Conservation (phyloP, 1,284 basidiomycete species). For the Moesziomyces sp. region DNA sequence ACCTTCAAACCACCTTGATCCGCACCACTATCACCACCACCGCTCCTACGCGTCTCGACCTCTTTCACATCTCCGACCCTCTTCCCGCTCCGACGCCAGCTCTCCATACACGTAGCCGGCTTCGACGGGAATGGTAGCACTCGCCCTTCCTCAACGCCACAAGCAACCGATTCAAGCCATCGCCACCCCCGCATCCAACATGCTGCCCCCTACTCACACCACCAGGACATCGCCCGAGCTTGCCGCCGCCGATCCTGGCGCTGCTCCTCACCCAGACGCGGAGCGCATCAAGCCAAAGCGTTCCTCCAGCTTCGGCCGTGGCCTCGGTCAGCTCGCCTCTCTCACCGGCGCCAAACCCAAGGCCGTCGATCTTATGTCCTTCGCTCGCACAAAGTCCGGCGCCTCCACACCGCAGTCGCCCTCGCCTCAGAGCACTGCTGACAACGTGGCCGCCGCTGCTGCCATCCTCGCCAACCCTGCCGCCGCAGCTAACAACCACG, state of each 20-base stretch:
- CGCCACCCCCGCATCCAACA: slow-evolving; percentile 25
- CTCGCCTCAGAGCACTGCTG: slow-evolving; percentile 6
- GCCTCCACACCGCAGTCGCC: slow-evolving; percentile 40
- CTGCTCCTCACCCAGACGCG: slow-evolving; percentile 7
- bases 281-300: slow-evolving; percentile 54
- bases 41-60: neutral
- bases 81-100: neutral
- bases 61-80: neutral
- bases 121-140: slow-evolving; percentile 27
- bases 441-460: slow-evolving; percentile 29
- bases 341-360: slow-evolving; percentile 47
- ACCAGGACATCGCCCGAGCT: slow-evolving; percentile 27
- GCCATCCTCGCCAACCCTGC: slow-evolving; percentile 25
- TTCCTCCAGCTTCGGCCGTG: slow-evolving; percentile 53
- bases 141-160: slow-evolving; percentile 38
- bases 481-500: neutral
- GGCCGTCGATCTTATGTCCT: slow-evolving; percentile 45
- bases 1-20: slow-evolving; percentile 48
- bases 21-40: slow-evolving; percentile 3
- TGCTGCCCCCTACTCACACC: slow-evolving; percentile 21
- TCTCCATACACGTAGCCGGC: slow-evolving; percentile 26
- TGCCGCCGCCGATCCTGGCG: slow-evolving; percentile 1
- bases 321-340: slow-evolving; percentile 54
- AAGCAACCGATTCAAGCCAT: slow-evolving; percentile 27
- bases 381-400: slow-evolving; percentile 37